Evolutionary conservation across 768 basidiomycete species (phyloP).

Genomic region (Phanerochaete sordida): DNA sequence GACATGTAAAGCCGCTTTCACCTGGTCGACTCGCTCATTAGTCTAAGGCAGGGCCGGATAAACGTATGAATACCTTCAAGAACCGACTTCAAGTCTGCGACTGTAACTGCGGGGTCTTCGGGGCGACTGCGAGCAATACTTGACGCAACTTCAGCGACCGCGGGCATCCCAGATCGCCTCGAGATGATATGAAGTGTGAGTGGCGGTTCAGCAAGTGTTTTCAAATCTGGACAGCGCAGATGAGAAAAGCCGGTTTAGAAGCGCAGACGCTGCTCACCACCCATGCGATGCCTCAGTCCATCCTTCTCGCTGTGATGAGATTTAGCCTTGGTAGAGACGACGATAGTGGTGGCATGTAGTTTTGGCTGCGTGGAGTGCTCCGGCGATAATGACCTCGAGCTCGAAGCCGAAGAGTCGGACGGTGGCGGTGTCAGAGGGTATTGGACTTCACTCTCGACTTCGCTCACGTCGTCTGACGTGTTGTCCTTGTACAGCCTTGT

Average conservation of each 20-base stretch:
- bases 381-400: constrained; percentile 61
- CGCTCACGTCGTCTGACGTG: constrained; percentile 15
- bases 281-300: constrained; percentile 18
- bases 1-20: constrained; percentile 53
- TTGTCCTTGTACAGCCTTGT: constrained; percentile 27
- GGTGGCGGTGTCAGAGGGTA: constrained; percentile 78
- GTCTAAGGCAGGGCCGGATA: not conserved
- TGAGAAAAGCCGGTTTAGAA: not conserved
- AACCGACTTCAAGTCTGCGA: constrained; percentile 42
- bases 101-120: constrained; percentile 33
- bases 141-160: constrained; percentile 53
- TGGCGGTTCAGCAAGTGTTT: constrained; percentile 12
- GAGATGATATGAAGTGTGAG: constrained; percentile 57
- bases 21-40: constrained; percentile 29
- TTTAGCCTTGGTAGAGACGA: constrained; percentile 3
- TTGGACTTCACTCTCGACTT: constrained; percentile 50
- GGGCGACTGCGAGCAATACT: constrained; percentile 33
- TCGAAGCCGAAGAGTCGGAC: constrained; percentile 67
- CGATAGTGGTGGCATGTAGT: constrained; percentile 19
- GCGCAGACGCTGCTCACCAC: constrained; percentile 11
- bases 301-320: constrained; percentile 9
- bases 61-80: constrained; percentile 50
- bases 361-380: constrained; percentile 18
- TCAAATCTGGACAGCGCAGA: not conserved
- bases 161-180: constrained; percentile 58